phyloP scores from a whole-genome alignment of 2,329 filamentous ascomycete genomes.

The Aspergillaceae sp. region DNA sequence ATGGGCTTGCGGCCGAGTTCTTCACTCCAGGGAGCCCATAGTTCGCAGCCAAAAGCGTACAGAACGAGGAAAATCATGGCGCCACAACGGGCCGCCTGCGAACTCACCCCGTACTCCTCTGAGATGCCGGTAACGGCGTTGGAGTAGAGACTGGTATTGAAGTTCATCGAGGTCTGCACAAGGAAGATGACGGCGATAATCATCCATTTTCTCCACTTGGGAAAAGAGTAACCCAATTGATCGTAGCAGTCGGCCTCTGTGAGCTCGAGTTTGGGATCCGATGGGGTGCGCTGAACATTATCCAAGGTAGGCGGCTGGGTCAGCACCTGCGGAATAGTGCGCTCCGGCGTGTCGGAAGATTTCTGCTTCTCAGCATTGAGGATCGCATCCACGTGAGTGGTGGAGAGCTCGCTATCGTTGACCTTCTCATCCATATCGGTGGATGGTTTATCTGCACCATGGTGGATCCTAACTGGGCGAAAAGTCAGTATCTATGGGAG shows the following conservation, averaged over 20 bases:
- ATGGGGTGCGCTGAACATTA: conserved; percentile 18
- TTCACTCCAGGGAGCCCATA: conserved; percentile 83
- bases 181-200: conserved; percentile 65
- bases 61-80: conserved; percentile 69
- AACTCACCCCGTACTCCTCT: conserved; percentile 58
- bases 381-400: conserved; percentile 22
- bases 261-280: conserved; percentile 27
- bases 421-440: conserved; percentile 14
- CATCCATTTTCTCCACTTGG: conserved; percentile 59
- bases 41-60: conserved; percentile 78
- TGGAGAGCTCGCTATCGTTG: conserved; percentile 25
- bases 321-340: no score
- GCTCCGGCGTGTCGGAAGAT: no score
- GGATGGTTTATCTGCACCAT: conserved; percentile 1
- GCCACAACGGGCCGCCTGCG: conserved; percentile 61
- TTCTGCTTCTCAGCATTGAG: conserved; percentile 7
- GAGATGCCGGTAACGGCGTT: conserved; percentile 59
- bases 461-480: no score
- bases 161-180: conserved; percentile 70
- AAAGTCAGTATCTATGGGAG: no score
- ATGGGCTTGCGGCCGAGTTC: conserved; percentile 71
- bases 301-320: conserved; percentile 7
- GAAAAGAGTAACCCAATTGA: conserved; percentile 56
- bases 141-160: conserved; percentile 67
- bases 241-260: conserved; percentile 55